Evolutionary conservation across 768 basidiomycete genomes (phyloP).

Genomic region (Thelephora aurantiotincta): DNA sequence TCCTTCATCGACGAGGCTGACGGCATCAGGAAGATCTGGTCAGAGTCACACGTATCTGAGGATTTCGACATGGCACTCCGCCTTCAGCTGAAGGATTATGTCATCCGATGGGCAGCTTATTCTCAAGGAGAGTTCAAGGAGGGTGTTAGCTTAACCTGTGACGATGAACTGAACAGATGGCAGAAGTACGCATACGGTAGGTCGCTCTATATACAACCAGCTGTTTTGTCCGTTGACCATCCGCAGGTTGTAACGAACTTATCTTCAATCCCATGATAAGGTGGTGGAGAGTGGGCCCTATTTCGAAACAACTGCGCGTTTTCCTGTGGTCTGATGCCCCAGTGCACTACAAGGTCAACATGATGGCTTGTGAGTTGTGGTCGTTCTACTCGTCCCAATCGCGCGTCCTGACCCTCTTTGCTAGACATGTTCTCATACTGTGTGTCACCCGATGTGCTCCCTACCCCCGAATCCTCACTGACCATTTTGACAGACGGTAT

Average conservation of each 20-base stretch:
- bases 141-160: slow-evolving; percentile 78
- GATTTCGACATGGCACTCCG: slow-evolving; percentile 75
- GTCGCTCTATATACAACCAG: slow-evolving; percentile 4
- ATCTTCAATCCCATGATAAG: slow-evolving; percentile 72
- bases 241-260: slow-evolving; percentile 53
- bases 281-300: slow-evolving; percentile 72
- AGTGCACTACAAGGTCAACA: slow-evolving; percentile 71
- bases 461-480: not conserved
- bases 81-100: slow-evolving; percentile 50
- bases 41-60: slow-evolving; percentile 69
- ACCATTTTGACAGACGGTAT: slow-evolving; percentile 31
- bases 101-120: slow-evolving; percentile 80
- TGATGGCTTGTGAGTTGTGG: slow-evolving; percentile 49
- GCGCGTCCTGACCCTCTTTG: not conserved
- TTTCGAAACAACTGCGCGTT: slow-evolving; percentile 64
- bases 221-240: not conserved
- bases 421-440: slow-evolving; percentile 33
- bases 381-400: too few species aligned
- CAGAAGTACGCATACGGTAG: slow-evolving; percentile 75
- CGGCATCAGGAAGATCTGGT: slow-evolving; percentile 64
- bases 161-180: slow-evolving; percentile 88
- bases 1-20: slow-evolving; percentile 57
- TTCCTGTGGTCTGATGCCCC: slow-evolving; percentile 71
- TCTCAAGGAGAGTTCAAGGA: slow-evolving; percentile 80
- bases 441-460: slow-evolving; percentile 7